A percentile compares a stretch with the other conserved stretches of the same genome.
Conservation (phyloP, 768 basidiomycete genomes). For the Macrolepiota fuliginosa region DNA sequence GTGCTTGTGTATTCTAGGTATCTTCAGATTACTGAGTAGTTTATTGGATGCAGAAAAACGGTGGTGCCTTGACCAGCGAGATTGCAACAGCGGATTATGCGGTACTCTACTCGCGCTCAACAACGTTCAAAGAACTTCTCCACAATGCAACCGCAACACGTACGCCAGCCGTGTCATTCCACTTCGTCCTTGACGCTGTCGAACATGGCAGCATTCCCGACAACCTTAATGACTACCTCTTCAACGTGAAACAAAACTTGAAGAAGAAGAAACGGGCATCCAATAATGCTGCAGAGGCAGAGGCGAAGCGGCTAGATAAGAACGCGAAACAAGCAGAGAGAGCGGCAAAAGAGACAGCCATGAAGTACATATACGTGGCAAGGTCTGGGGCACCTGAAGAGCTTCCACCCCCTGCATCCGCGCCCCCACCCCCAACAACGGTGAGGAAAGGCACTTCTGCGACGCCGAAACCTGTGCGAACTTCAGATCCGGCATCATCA, state of each 20-base stretch:
- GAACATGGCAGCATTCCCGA: constrained; percentile 41
- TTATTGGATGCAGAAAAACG: constrained; percentile 50
- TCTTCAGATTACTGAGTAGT: neutral
- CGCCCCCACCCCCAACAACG: neutral
- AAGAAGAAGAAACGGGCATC: constrained; percentile 20
- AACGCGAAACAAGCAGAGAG: constrained; percentile 7
- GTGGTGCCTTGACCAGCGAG: constrained; percentile 54
- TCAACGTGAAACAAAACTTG: constrained; percentile 22
- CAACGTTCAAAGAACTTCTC: constrained; percentile 45
- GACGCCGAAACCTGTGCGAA: neutral
- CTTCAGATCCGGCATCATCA: neutral
- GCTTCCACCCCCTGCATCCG: neutral
- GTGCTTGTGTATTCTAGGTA: constrained; percentile 10
- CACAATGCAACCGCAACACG: constrained; percentile 30
- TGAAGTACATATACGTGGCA: neutral
- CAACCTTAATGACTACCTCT: constrained; percentile 42
- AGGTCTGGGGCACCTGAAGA: neutral
- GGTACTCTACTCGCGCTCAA: constrained; percentile 50
- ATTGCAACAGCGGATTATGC: constrained; percentile 59
- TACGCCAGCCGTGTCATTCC: constrained; percentile 47
- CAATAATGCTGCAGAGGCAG: constrained; percentile 4
- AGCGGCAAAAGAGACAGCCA: constrained; percentile 6
- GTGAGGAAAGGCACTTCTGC: constrained; percentile 1
- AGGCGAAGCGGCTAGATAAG: constrained; percentile 10
- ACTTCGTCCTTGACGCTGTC: constrained; percentile 55